Percentiles rank a stretch among this genome's conserved stretches.
phyloP scores from a whole-genome alignment of 805 yeast genomes.

The Vanderwaltozyma tropicalis region DNA sequence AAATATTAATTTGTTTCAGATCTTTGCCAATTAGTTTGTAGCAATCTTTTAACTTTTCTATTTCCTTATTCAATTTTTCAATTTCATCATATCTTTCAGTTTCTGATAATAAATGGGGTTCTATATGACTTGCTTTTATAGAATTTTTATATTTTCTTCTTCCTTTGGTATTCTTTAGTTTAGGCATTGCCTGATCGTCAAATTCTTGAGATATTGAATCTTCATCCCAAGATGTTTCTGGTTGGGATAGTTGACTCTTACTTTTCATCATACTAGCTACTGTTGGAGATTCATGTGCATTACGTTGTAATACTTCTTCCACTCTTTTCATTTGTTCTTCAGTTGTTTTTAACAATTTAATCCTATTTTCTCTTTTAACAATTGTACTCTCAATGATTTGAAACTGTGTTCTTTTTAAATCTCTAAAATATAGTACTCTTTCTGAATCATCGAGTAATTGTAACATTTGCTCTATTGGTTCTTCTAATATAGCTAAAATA shows the following conservation, averaged over 20 bases:
- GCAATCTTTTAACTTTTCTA: slow-evolving; percentile 32
- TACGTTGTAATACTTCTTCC: slow-evolving; percentile 28
- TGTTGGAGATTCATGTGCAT: slow-evolving; percentile 17
- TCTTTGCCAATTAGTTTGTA: slow-evolving; percentile 30
- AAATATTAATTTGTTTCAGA: slow-evolving; percentile 28
- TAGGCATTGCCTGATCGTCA: neutral
- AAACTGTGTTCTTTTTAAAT: slow-evolving; percentile 44
- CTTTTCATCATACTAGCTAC: neutral
- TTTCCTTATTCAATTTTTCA: slow-evolving; percentile 27
- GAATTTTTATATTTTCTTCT: slow-evolving; percentile 5
- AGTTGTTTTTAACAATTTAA: slow-evolving; percentile 26
- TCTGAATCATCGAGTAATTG: slow-evolving; percentile 28
- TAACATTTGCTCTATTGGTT: slow-evolving; percentile 30
- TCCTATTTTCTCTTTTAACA: slow-evolving; percentile 25
- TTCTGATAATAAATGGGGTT: slow-evolving; percentile 27
- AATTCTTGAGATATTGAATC: slow-evolving; percentile 6
- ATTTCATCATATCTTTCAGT: slow-evolving; percentile 31
- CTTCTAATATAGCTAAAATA: slow-evolving; percentile 29
- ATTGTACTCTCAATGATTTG: slow-evolving; percentile 33
- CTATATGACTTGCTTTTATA: slow-evolving; percentile 13
- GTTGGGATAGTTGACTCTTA: neutral
- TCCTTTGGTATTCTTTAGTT: neutral
- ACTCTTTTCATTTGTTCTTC: slow-evolving; percentile 25
- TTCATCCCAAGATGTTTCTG: slow-evolving; percentile 1
- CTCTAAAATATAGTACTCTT: slow-evolving; percentile 48